Evolutionary conservation across 75 land plant genomes (phyloP).

Genomic region (Isoetes taiwanensis): DNA sequence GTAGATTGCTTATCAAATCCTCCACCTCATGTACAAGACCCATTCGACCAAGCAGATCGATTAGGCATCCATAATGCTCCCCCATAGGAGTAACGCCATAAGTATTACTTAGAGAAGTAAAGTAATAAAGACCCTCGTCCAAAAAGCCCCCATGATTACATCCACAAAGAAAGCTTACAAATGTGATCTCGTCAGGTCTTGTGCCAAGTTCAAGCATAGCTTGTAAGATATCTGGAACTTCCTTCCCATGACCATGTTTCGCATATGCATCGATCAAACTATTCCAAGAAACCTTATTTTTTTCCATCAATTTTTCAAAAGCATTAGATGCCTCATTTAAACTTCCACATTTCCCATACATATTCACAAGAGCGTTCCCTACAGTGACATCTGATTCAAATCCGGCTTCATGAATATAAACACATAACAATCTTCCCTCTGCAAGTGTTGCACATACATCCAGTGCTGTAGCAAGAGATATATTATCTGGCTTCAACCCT

Average conservation of each 20-base stretch:
- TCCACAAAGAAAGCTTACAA: constrained; percentile 9
- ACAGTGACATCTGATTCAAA: constrained; percentile 2
- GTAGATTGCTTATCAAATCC: constrained; percentile 10
- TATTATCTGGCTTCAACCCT: neutral
- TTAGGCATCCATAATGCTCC: constrained; percentile 19
- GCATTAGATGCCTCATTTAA: neutral
- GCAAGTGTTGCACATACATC: neutral
- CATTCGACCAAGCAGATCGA: constrained; percentile 22
- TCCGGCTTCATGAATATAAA: constrained; percentile 21
- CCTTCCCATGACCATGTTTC: constrained; percentile 8
- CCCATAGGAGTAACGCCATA: constrained; percentile 9
- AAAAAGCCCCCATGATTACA: constrained; percentile 18
- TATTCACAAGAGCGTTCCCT: constrained; percentile 16
- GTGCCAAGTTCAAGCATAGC: constrained; percentile 5
- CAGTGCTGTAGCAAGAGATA: neutral
- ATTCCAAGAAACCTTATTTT: constrained; percentile 14
- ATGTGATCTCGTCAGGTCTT: constrained; percentile 11
- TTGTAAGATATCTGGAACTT: constrained; percentile 12
- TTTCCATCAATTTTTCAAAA: neutral
- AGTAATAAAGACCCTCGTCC: constrained; percentile 10
- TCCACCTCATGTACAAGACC: constrained; percentile 13
- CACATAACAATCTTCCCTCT: constrained; percentile 18
- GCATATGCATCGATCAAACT: constrained; percentile 16
- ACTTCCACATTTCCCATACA: constrained; percentile 17
- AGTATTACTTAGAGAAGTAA: constrained; percentile 12